Percentiles rank a stretch among this genome's conserved stretches.
Conservation (phyloP, 768 basidiomycete species). For the Kwoniella dejecticola region DNA sequence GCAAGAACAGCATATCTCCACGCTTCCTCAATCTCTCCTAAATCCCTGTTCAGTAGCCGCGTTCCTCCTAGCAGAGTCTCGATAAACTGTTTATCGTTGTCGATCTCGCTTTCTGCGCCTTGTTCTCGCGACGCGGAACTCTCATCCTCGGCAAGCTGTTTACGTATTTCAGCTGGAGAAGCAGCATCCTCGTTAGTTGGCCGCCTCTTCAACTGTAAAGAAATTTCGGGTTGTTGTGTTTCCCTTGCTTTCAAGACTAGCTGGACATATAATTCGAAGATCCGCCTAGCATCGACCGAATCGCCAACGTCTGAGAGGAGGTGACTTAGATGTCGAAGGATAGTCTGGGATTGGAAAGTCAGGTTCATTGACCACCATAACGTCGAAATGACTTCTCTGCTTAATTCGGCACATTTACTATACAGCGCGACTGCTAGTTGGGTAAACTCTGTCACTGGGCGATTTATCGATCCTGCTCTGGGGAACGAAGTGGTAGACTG, state of each 20-base stretch:
- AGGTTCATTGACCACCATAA: conserved; percentile 92
- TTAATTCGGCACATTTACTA: conserved; percentile 23
- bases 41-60: conserved; percentile 69
- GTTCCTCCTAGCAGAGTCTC: conserved; percentile 75
- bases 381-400: conserved; percentile 59
- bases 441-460: conserved; percentile 77
- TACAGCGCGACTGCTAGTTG: conserved; percentile 57
- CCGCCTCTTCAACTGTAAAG: conserved; percentile 49
- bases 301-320: conserved; percentile 64
- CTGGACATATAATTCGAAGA: conserved; percentile 77
- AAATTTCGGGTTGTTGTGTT: conserved; percentile 58
- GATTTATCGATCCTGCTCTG: conserved; percentile 74
- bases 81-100: conserved; percentile 73
- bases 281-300: conserved; percentile 61
- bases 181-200: conserved; percentile 38
- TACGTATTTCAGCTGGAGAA: conserved; percentile 18
- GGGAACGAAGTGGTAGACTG: conserved; percentile 74
- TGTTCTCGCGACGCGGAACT: conserved; percentile 16
- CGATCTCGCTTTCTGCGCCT: conserved; percentile 58
- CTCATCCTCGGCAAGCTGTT: conserved; percentile 5
- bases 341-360: conserved; percentile 86
- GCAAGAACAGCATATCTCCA: conserved; percentile 53
- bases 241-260: conserved; percentile 81
- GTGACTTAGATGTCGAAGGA: conserved; percentile 81
- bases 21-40: conserved; percentile 63